These are phyloP conservation scores for Hemileia vastatrix DNA, from an alignment of 1,284 basidiomycete species.

Conservation along the genomic window DNA sequence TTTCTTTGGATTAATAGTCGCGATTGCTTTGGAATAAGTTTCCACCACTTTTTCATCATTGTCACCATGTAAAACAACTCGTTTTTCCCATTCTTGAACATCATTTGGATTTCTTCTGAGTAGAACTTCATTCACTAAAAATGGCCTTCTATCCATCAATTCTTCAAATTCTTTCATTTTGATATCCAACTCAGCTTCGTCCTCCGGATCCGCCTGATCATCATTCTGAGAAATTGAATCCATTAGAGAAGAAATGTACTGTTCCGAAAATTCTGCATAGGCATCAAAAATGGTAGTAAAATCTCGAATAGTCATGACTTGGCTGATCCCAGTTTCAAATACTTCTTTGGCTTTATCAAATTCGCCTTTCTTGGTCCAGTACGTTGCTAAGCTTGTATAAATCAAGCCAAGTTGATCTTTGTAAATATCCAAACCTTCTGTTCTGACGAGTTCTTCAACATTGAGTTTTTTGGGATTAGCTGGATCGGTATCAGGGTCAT, in stretches of 20 bases:
- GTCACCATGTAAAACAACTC: conserved; percentile 84
- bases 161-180: conserved; percentile 90
- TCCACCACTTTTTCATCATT: conserved; percentile 78
- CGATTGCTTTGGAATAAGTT: conserved; percentile 80
- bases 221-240: conserved; percentile 68
- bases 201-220: conserved; percentile 61
- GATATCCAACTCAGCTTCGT: conserved; percentile 72
- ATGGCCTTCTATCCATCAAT: conserved; percentile 87
- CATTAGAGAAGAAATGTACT: conserved; percentile 85
- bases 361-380: conserved; percentile 95
- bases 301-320: conserved; percentile 86
- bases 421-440: conserved; percentile 77
- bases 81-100: conserved; percentile 98
- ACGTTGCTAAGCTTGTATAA: conserved; percentile 93
- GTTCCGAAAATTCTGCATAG: conserved; percentile 87
- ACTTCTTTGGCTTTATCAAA: conserved; percentile 75
- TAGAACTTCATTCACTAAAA: conserved; percentile 92
- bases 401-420: conserved; percentile 92
- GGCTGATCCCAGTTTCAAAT: conserved; percentile 76
- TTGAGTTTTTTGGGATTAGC: conserved; percentile 65
- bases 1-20: conserved; percentile 78
- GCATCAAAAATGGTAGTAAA: conserved; percentile 98
- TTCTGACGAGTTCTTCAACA: conserved; percentile 70
- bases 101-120: conserved; percentile 91
- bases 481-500: conserved; percentile 74